Evolutionary conservation across 179 eudicot species (phyloP).

Genomic region (Nepenthes alata): DNA sequence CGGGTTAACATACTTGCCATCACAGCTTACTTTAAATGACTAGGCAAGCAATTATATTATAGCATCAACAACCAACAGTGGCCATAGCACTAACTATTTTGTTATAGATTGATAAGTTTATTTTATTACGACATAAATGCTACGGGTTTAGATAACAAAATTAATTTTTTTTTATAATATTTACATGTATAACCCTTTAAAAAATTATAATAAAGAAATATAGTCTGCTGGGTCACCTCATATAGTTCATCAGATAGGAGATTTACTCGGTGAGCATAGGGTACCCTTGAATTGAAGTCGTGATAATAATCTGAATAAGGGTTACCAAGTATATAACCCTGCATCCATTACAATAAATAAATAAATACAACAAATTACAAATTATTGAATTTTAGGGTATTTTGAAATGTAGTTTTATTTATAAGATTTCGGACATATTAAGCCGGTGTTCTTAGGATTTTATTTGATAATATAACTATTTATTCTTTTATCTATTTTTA

Average conservation of each 20-base stretch:
- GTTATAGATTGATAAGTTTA: no score
- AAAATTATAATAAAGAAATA: background rate
- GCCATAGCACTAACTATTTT: background rate
- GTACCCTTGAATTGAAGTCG: constrained; percentile 8
- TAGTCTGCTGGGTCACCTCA: background rate
- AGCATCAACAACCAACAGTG: background rate
- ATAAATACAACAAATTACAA: no score
- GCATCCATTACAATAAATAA: no score
- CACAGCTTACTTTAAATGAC: constrained; percentile 21
- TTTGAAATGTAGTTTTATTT: no score
- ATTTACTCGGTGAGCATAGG: constrained; percentile 8
- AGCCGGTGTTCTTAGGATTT: no score
- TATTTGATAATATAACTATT: no score
- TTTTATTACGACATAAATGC: no score
- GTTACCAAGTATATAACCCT: constrained; percentile 21
- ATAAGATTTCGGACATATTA: no score
- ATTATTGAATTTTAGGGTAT: no score
- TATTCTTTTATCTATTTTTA: no score
- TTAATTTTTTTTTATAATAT: no score
- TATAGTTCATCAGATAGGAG: constrained; percentile 12
- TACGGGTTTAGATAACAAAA: no score
- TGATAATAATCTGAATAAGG: constrained; percentile 5
- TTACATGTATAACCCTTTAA: background rate
- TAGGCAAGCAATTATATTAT: background rate
- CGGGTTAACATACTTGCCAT: constrained; percentile 14